Base-by-base conservation (phyloP, 2,329 filamentous ascomycete genomes). In the Fusarium domesticum region DNA sequence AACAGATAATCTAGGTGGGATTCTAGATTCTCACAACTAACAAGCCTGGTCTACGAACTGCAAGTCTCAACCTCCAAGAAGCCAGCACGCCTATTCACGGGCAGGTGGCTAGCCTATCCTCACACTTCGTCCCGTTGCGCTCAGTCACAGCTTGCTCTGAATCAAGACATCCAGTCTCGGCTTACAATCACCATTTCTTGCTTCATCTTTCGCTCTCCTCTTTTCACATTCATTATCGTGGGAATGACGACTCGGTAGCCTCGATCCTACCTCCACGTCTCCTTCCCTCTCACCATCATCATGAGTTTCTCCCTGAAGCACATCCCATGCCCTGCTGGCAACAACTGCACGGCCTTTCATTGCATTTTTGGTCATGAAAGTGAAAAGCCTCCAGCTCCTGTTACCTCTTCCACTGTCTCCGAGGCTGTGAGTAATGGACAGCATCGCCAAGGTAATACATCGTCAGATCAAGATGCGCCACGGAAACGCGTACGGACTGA, bases 311-410 rank as follows among this genome's bases (percentile, higher is more conserved):
- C 60, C 36, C 71, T 77, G 49, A 77, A 75, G 54, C 70, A 69
- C 46, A 70, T 78, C 37, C 72, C 73, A 8, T 78, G 75, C 51
- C 75, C 75, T 6, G 73, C 72, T 16, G 74, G 74, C 39, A 64
- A 69, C 36, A 63, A 48, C 3, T 78, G 75, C 54, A 73, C 68
- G 7, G 73, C 74, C 14, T 75, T 75, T 53, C 66, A 71, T 47
- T 78, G 75, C 53, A 68, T 77, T 31, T 78, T 78, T 53, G 70
- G 71, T 19, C 73, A 77, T 51, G 61, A 62, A 25, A 58, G 56
- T 16, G 69, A 74, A 20, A 59, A 58, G 12, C 39, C 58, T 42
- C 37, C 48, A 12, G 48, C 44, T 36, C 30, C 43, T 17, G 32
- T 46, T 18, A 41, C 44, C 7, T 10, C 23, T 4, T 18, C 54